Percentiles rank a stretch among this genome's conserved stretches.
Conservation (phyloP, 108 stramenopile genomes). For the Conticribra guillardii region DNA sequence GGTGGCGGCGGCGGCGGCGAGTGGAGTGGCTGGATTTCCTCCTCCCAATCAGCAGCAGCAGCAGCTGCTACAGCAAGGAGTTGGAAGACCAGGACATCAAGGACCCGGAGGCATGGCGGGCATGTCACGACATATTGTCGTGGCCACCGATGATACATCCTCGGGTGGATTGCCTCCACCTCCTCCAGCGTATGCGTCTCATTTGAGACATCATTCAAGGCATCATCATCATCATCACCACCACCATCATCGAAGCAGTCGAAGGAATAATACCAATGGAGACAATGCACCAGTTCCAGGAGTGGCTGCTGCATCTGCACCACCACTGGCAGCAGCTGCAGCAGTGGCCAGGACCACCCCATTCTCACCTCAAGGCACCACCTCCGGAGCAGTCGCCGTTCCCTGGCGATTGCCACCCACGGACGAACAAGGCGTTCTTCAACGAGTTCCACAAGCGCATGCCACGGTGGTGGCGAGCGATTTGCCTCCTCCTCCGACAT, state of each 20-base stretch:
- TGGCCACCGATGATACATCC: slow-evolving; percentile 25
- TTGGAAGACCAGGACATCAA: not conserved
- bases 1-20: slow-evolving; percentile 19
- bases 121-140: slow-evolving; percentile 22
- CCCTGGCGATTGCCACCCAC: not conserved
- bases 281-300: slow-evolving; percentile 1
- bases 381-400: not conserved
- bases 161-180: slow-evolving; percentile 17
- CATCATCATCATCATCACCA: slow-evolving; percentile 36
- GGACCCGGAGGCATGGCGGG: not conserved
- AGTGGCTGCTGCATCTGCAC: slow-evolving; percentile 11
- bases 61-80: not conserved
- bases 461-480: slow-evolving; percentile 40
- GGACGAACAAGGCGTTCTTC: not conserved
- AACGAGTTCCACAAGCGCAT: slow-evolving; percentile 12
- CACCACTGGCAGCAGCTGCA: not conserved
- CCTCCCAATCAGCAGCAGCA: slow-evolving; percentile 5
- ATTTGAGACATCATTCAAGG: slow-evolving; percentile 36
- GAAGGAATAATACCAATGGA: no score
- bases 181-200: slow-evolving; percentile 11
- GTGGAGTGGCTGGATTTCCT: slow-evolving; percentile 13
- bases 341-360: not conserved
- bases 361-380: slow-evolving; percentile 3
- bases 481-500: slow-evolving; percentile 39
- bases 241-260: not conserved